Conservation (phyloP, 441 rosid genomes). For the Pelargonium myrrhifolium region DNA sequence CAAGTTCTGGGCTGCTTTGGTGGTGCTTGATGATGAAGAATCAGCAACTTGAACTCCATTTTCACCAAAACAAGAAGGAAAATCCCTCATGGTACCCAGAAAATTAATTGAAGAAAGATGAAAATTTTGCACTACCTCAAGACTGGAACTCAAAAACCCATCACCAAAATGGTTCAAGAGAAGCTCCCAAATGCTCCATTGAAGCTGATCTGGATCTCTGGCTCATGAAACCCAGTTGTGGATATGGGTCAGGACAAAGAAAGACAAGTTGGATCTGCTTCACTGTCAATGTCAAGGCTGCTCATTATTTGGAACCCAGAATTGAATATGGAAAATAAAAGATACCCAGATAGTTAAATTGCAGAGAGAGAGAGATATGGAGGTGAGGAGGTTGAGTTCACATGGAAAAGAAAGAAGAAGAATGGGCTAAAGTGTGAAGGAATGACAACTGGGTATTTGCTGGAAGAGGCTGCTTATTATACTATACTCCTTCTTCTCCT, state of each 20-base stretch:
- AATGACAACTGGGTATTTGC: constrained; percentile 29
- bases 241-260: constrained; percentile 6
- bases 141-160: constrained; percentile 26
- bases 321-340: not conserved
- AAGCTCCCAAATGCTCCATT: constrained; percentile 16
- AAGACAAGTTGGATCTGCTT: constrained; percentile 30
- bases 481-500: not conserved
- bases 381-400: not conserved
- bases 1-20: constrained; percentile 61
- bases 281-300: constrained; percentile 20
- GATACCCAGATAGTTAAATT: not conserved
- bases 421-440: not conserved
- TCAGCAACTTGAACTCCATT: constrained; percentile 85
- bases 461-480: constrained; percentile 24
- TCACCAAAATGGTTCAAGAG: constrained; percentile 22
- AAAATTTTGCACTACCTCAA: not conserved
- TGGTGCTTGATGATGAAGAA: constrained; percentile 50
- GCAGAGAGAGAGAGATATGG: not conserved
- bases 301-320: not conserved
- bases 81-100: constrained; percentile 60
- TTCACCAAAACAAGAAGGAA: constrained; percentile 95
- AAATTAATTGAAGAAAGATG: not conserved
- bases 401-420: not conserved
- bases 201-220: constrained; percentile 25
- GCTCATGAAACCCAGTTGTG: constrained; percentile 9